These are phyloP conservation scores for Bombardia bombarda DNA, from an alignment of 495 filamentous ascomycete genomes.

Conservation along the genomic window DNA sequence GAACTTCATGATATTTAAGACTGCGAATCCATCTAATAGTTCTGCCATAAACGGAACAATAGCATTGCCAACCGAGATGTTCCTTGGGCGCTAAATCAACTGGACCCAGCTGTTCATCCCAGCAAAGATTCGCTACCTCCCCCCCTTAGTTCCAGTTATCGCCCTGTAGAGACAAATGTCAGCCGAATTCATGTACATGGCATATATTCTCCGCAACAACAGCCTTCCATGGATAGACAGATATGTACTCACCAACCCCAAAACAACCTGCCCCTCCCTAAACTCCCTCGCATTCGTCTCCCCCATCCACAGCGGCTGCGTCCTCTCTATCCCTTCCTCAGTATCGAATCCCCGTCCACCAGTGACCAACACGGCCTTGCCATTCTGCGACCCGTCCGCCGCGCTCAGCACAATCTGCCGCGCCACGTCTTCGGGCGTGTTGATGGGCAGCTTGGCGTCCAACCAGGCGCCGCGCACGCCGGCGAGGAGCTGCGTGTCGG, in stretches of 20 bases:
- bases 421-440: slow-evolving; percentile 37
- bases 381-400: slow-evolving; percentile 30
- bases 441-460: slow-evolving; percentile 37
- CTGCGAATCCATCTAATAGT: too few species aligned
- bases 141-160: too few species aligned
- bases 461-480: slow-evolving; percentile 37
- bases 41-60: too few species aligned
- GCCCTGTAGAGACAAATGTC: too few species aligned
- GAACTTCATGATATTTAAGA: too few species aligned
- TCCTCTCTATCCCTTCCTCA: slow-evolving; percentile 32
- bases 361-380: slow-evolving; percentile 38
- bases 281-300: slow-evolving; percentile 30
- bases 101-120: too few species aligned
- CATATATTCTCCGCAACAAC: too few species aligned
- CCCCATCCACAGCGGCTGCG: slow-evolving; percentile 39
- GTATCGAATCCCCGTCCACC: slow-evolving; percentile 43
- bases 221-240: too few species aligned
- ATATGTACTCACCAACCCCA: slow-evolving; percentile 16
- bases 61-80: too few species aligned
- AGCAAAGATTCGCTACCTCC: too few species aligned
- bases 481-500: slow-evolving; percentile 34
- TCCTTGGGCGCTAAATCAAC: too few species aligned
- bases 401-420: slow-evolving; percentile 33
- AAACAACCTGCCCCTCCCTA: slow-evolving; percentile 29
- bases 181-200: too few species aligned